A percentile compares a stretch with the other conserved stretches of the same genome.
Evolutionary conservation across 129 eudicot species (phyloP).

Genomic region (Centaurea solstitialis): DNA sequence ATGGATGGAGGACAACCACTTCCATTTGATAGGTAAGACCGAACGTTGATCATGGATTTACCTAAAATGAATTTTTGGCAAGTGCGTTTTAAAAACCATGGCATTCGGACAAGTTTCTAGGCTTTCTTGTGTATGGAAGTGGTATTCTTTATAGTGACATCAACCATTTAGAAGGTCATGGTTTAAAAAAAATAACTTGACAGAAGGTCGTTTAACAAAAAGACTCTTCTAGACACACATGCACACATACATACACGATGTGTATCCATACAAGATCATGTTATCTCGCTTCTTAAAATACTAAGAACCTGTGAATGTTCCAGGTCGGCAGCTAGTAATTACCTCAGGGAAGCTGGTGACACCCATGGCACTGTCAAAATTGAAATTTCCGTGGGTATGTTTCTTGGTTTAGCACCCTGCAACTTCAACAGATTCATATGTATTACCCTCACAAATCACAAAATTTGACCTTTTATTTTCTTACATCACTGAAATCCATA

Average conservation of each 20-base stretch:
- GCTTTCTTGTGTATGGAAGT: neutral
- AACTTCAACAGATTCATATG: neutral
- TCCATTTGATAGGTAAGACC: slow-evolving; percentile 65
- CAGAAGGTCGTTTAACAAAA: neutral
- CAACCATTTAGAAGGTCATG: neutral
- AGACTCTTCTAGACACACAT: neutral
- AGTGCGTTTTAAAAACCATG: neutral
- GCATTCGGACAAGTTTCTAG: neutral
- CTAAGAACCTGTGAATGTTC: slow-evolving; percentile 15
- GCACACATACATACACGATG: neutral
- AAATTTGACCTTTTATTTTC: neutral
- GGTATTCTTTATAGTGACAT: neutral
- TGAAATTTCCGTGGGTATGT: slow-evolving; percentile 74
- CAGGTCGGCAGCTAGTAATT: slow-evolving; percentile 86
- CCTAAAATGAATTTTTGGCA: neutral
- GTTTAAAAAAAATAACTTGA: neutral
- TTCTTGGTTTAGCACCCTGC: neutral
- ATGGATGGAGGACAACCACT: slow-evolving; percentile 96
- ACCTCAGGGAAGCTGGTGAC: slow-evolving; percentile 77
- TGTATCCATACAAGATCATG: neutral
- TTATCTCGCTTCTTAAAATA: neutral
- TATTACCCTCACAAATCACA: neutral
- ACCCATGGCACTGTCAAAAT: slow-evolving; percentile 88
- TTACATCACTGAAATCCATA: neutral
- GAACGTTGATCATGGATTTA: neutral